A percentile compares a stretch with the other conserved stretches of the same genome.
Evolutionary conservation across 352 stramenopile genomes (phyloP).

Genomic region (Globisporangium canariense): DNA sequence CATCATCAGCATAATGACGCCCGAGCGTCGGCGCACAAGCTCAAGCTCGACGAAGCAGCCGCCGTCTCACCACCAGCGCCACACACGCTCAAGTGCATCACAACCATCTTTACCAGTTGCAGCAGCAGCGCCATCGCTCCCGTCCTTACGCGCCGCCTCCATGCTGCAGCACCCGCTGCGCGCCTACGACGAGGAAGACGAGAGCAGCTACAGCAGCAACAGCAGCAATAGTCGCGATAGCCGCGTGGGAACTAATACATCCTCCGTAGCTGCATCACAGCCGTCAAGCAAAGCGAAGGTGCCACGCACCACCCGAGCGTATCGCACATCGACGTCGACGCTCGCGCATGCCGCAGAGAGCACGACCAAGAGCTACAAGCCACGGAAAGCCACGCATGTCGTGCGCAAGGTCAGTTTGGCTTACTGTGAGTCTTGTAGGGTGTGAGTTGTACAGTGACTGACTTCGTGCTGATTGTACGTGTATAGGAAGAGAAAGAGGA

Average conservation of each 20-base stretch:
- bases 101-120: no score
- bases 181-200: not conserved
- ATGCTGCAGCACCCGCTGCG: not conserved
- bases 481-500: constrained; percentile 36
- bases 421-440: not conserved
- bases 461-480: not conserved
- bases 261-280: not conserved
- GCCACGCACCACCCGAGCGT: not conserved
- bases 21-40: no score
- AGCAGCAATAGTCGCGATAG: not conserved
- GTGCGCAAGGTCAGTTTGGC: not conserved
- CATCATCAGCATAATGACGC: no score
- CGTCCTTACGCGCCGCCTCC: no score
- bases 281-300: not conserved
- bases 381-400: constrained; percentile 10
- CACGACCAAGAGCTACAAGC: constrained; percentile 3
- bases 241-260: not conserved
- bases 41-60: no score
- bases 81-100: no score
- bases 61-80: no score
- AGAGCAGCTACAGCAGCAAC: not conserved
- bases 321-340: not conserved
- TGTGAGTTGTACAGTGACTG: not conserved
- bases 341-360: not conserved
- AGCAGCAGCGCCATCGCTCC: no score